Evolutionary conservation across 306 rosid genomes (phyloP).

Genomic region (Boehmeria nivea): DNA sequence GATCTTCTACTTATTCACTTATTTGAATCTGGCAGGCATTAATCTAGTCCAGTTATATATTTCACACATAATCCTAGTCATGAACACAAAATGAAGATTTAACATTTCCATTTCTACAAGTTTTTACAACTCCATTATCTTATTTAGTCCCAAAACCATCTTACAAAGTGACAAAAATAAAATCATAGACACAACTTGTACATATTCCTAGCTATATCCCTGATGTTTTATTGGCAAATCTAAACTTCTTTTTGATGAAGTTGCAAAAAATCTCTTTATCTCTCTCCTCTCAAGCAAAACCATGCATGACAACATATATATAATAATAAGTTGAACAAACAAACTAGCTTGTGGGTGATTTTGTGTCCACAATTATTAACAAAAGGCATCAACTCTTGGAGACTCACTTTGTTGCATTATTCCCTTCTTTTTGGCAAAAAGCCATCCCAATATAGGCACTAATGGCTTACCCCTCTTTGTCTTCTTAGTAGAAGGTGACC

Average conservation of each 20-base stretch:
- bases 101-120: too few relatives aligned
- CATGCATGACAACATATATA: not conserved
- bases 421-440: constrained; percentile 53
- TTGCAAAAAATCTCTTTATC: not conserved
- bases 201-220: too few relatives aligned
- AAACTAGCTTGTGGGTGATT: not conserved
- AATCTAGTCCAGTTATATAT: too few relatives aligned
- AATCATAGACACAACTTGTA: too few relatives aligned
- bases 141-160: too few relatives aligned
- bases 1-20: too few relatives aligned
- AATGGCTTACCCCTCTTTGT: constrained; percentile 40
- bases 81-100: too few relatives aligned
- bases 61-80: too few relatives aligned
- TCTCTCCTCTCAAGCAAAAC: not conserved
- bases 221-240: constrained; percentile 5
- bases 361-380: not conserved
- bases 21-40: too few relatives aligned
- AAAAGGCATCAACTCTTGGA: not conserved
- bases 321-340: not conserved
- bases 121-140: too few relatives aligned
- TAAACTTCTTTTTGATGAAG: not conserved
- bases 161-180: too few relatives aligned
- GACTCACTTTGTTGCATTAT: constrained; percentile 19
- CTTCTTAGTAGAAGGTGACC: constrained; percentile 44
- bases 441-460: constrained; percentile 60